Percentiles rank a stretch among this genome's conserved stretches.
Evolutionary conservation across 805 yeast genomes (phyloP).

Genomic region (Ogataea saltuana): DNA sequence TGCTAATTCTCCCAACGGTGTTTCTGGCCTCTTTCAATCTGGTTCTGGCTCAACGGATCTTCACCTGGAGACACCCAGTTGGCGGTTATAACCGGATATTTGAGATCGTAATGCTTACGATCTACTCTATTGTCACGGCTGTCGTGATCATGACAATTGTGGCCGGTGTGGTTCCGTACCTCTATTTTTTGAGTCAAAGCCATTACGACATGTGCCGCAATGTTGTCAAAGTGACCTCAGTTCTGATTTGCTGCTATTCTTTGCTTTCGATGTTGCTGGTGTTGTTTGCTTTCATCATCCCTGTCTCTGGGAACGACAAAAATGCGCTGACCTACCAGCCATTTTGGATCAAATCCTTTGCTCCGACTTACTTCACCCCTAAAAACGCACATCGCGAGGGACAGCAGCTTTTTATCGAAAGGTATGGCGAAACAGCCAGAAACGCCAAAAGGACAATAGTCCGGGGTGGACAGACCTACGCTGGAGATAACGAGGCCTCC

Average conservation of each 20-base stretch:
- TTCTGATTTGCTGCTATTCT: constrained; percentile 52
- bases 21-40: constrained; percentile 58
- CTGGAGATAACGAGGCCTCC: constrained; percentile 15
- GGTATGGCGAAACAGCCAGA: constrained; percentile 20
- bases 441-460: constrained; percentile 31
- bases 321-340: constrained; percentile 62
- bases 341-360: constrained; percentile 73
- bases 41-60: constrained; percentile 68
- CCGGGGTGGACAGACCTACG: constrained; percentile 26
- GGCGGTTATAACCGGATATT: constrained; percentile 56
- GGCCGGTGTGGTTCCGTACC: constrained; percentile 60
- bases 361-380: constrained; percentile 57
- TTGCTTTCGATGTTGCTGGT: constrained; percentile 52
- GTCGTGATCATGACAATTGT: constrained; percentile 69
- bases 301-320: constrained; percentile 53
- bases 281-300: constrained; percentile 50
- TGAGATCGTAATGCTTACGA: constrained; percentile 48
- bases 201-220: constrained; percentile 53
- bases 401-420: constrained; percentile 23
- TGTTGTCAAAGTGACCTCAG: constrained; percentile 52
- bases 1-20: constrained; percentile 59
- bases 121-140: constrained; percentile 56
- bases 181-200: constrained; percentile 49
- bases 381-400: constrained; percentile 47
- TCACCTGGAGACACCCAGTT: constrained; percentile 77